Evolutionary conservation across 2,329 filamentous ascomycete genomes (phyloP), one percentile per base, ranked within the genome.

Genomic region (Exutisphaerella laricina): DNA sequence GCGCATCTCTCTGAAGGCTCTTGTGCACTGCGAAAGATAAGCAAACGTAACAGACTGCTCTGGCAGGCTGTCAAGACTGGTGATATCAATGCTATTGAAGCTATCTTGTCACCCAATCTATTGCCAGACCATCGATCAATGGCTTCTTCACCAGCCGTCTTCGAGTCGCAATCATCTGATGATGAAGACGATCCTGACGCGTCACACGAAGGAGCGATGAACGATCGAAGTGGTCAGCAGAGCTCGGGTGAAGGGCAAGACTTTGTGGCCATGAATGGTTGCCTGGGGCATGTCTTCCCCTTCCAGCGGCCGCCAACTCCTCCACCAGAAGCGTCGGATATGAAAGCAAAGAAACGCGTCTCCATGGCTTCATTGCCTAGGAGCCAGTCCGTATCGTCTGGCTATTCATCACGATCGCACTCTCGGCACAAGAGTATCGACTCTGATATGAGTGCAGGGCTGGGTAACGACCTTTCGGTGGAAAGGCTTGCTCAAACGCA

Each of bases 61-160:
- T 98, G 92, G 92, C 82, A 94, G 60, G 86, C 90, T 5, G 80
- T 83, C 1, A 85, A 80, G 49, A 77, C 75, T n/a, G 89, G 89
- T 3, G 80, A 89, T 48, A 60, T 95, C 30, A 72, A 79, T 7
- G 84, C 83, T 13, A 77, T 97, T 54, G 84, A 77, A 57, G 78
- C 75, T 28, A 85, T 96, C 20, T 77, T 97, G 67, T 85, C 96
- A 57, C 85, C 85, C 13, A 25, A 41, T 2, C 35, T 49, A 5
- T 21, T 44, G 4, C 26, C 40, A 9, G 47, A 52, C n/a, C 53
- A 53, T n/a, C 39, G 20, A 4, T 41, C 34, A 7, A 30, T 53
- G 18, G 49, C 46, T 10, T 46, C 48, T 5, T 56, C 57, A 13
- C 42, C 53, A 12, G 41, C 39, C 4, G 49, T 30, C 2, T 18